These are phyloP conservation scores for Isatis tinctoria DNA, from an alignment of 345 rosid species.

Conservation along the genomic window DNA sequence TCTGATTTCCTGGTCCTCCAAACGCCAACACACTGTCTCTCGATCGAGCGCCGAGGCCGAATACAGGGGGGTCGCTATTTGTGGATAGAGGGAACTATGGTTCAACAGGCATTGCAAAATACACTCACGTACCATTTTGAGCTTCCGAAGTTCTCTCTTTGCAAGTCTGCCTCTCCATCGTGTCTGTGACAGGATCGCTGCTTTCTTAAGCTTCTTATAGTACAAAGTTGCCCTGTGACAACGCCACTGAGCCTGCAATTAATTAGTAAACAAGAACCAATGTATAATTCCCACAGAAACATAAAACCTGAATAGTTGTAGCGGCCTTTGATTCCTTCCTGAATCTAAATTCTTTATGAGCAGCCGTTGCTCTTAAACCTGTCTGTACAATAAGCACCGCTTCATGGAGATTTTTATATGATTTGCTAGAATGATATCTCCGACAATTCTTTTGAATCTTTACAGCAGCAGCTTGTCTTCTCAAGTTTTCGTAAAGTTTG, in stretches of 20 bases:
- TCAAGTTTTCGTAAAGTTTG: constrained; percentile 41
- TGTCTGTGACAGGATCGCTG: constrained; percentile 56
- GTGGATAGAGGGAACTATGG: no score
- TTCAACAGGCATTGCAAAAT: background rate
- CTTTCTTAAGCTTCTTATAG: constrained; percentile 61
- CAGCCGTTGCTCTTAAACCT: constrained; percentile 66
- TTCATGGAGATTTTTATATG: constrained; percentile 49
- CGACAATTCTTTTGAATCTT: constrained; percentile 70
- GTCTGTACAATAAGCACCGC: constrained; percentile 57
- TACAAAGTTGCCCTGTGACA: constrained; percentile 50
- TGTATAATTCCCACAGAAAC: background rate
- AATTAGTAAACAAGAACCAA: background rate
- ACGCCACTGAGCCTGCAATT: constrained; percentile 63
- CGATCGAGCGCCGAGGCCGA: no score
- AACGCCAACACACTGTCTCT: no score
- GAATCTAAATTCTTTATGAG: constrained; percentile 58
- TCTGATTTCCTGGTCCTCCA: no score
- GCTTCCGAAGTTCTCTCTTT: constrained; percentile 61
- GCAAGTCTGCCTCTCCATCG: constrained; percentile 80
- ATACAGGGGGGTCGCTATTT: no score
- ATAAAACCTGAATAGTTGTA: constrained; percentile 52
- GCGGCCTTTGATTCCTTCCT: constrained; percentile 65
- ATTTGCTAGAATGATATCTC: constrained; percentile 42
- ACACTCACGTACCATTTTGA: constrained; percentile 53
- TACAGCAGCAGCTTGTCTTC: constrained; percentile 57